phyloP scores from a whole-genome alignment of 2,329 filamentous ascomycete genomes.

The Neonectria faginata region DNA sequence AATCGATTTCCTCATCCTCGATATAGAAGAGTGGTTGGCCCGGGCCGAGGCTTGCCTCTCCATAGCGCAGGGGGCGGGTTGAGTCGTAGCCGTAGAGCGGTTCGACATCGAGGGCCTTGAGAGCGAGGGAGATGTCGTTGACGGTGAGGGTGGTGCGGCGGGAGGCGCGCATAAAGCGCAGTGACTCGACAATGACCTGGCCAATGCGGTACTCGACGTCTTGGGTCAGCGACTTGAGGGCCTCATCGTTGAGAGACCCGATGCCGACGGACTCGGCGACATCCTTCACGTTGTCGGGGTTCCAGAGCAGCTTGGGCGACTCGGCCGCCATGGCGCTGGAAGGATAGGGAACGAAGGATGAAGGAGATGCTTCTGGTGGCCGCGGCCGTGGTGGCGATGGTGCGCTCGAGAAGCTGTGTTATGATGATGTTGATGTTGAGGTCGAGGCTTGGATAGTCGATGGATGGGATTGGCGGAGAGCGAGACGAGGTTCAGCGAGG shows the following conservation, averaged over 20 bases:
- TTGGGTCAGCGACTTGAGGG: conserved; percentile 86
- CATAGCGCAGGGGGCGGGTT: conserved; percentile 87
- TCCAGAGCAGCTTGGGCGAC: conserved; percentile 80
- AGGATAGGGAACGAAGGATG: not conserved
- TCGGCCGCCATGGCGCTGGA: conserved; percentile 52
- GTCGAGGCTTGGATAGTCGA: conserved; percentile 6
- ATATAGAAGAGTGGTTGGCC: conserved; percentile 97
- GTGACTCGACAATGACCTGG: conserved; percentile 91
- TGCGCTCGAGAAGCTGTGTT: conserved; percentile 6
- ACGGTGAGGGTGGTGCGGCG: conserved; percentile 89
- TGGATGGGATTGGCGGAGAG: conserved; percentile 20
- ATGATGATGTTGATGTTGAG: conserved; percentile 3
- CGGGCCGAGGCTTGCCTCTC: conserved; percentile 91
- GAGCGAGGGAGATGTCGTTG: conserved; percentile 87
- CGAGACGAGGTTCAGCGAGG: conserved; percentile 20
- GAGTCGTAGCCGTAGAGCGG: conserved; percentile 97
- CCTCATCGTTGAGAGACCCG: conserved; percentile 81
- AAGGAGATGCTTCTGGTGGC: not conserved
- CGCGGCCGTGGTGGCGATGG: not conserved
- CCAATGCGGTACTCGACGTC: conserved; percentile 96
- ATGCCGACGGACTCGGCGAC: conserved; percentile 97
- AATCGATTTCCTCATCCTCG: conserved; percentile 98
- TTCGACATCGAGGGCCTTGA: conserved; percentile 90
- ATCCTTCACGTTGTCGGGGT: conserved; percentile 93
- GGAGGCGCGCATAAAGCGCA: conserved; percentile 95